Evolutionary conservation across 192 early-diverging fungal genomes (phyloP).

Genomic region (Coemansia sp.): DNA sequence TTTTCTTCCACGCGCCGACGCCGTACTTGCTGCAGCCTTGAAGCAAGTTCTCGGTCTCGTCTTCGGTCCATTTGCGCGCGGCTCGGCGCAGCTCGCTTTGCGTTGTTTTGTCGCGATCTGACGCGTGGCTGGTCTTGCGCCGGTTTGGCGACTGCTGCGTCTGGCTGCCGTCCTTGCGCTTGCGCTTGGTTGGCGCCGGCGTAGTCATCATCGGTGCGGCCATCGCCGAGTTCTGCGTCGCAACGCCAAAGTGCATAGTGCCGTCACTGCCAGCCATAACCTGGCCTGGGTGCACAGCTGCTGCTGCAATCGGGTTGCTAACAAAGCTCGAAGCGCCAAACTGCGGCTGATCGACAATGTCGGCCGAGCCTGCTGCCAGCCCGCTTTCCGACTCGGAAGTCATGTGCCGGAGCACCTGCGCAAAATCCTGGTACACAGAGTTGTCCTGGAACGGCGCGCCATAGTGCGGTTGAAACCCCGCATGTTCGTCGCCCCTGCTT

Average conservation of each 20-base stretch:
- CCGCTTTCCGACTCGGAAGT: constrained; percentile 19
- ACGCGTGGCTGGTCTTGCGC: constrained; percentile 31
- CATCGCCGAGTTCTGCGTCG: background rate
- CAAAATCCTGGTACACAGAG: constrained; percentile 42
- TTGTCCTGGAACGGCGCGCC: constrained; percentile 18
- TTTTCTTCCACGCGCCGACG: constrained; percentile 55
- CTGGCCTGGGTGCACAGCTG: constrained; percentile 18
- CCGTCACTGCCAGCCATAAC: constrained; percentile 14
- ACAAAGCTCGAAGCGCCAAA: constrained; percentile 4
- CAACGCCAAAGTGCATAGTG: background rate
- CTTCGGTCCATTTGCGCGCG: constrained; percentile 53
- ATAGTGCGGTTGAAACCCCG: constrained; percentile 24
- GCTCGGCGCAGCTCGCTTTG: constrained; percentile 28
- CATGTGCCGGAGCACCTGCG: constrained; percentile 48
- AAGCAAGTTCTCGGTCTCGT: constrained; percentile 46
- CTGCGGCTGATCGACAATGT: constrained; percentile 1
- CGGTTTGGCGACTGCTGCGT: constrained; percentile 20
- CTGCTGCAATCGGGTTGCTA: background rate
- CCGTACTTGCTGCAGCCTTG: constrained; percentile 50
- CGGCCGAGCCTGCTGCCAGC: background rate
- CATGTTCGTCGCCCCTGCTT: constrained; percentile 8
- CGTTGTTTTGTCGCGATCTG: constrained; percentile 7
- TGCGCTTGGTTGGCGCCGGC: constrained; percentile 27
- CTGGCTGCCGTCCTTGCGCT: constrained; percentile 17
- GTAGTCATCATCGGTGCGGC: background rate